Percentiles rank a stretch among this genome's conserved stretches.
Evolutionary conservation across 202 grass and related monocot genomes (phyloP).

Genomic region (Carex sylvatica): DNA sequence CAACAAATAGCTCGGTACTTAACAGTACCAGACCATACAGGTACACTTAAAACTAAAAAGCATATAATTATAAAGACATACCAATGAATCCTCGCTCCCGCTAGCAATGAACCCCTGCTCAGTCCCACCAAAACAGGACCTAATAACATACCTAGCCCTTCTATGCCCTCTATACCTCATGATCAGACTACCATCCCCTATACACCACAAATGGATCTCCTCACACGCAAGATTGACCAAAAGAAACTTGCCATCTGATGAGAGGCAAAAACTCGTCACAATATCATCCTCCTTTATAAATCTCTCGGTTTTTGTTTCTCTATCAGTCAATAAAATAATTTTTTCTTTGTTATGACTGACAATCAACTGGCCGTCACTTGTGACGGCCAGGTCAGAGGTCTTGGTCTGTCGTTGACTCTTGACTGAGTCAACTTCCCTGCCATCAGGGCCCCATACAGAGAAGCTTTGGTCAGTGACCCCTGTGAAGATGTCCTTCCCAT

Average conservation of each 20-base stretch:
- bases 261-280: constrained; percentile 88
- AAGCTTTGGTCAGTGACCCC: constrained; percentile 44
- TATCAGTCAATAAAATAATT: constrained; percentile 62
- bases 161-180: constrained; percentile 70
- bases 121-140: constrained; percentile 93
- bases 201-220: constrained; percentile 90
- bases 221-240: constrained; percentile 69
- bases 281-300: constrained; percentile 60
- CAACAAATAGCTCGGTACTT: background rate
- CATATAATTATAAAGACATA: constrained; percentile 24
- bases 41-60: background rate
- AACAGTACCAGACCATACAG: background rate
- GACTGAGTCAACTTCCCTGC: constrained; percentile 56
- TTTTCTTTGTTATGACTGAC: constrained; percentile 56
- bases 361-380: constrained; percentile 59
- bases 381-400: constrained; percentile 53
- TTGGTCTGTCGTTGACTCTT: constrained; percentile 59
- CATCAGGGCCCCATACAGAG: constrained; percentile 58
- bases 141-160: constrained; percentile 68
- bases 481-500: constrained; percentile 61
- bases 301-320: constrained; percentile 57
- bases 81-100: constrained; percentile 95
- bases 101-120: constrained; percentile 92
- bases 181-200: constrained; percentile 50
- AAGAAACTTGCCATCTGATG: constrained; percentile 75